These are phyloP conservation scores for Talinum fruticosum DNA, from an alignment of 148 eudicot species.

Conservation along the genomic window DNA sequence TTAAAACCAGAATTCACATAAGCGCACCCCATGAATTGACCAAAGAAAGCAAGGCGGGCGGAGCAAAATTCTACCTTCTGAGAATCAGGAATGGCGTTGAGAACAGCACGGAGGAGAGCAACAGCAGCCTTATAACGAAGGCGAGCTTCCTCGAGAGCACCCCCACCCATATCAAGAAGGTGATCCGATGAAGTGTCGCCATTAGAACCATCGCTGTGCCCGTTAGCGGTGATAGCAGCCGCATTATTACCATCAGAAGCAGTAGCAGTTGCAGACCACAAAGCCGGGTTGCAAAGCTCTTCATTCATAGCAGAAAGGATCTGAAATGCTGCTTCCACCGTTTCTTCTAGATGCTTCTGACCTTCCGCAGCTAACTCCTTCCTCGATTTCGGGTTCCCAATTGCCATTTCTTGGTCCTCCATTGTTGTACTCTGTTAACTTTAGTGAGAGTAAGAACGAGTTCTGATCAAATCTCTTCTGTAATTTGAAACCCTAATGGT, in stretches of 20 bases:
- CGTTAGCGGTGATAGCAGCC: constrained; percentile 16
- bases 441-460: not conserved
- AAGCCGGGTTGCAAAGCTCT: constrained; percentile 78
- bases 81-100: constrained; percentile 55
- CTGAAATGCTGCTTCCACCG: constrained; percentile 73
- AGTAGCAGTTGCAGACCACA: constrained; percentile 59
- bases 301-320: constrained; percentile 89
- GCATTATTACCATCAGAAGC: constrained; percentile 5
- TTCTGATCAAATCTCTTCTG: too few relatives aligned
- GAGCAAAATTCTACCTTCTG: constrained; percentile 35
- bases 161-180: constrained; percentile 74
- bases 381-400: constrained; percentile 30
- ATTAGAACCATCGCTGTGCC: constrained; percentile 22
- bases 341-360: constrained; percentile 74
- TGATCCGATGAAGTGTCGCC: constrained; percentile 56
- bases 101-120: constrained; percentile 58
- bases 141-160: constrained; percentile 81
- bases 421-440: constrained; percentile 18
- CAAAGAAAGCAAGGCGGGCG: not conserved
- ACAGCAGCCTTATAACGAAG: constrained; percentile 70
- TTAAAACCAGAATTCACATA: too few relatives aligned
- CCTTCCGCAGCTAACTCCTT: constrained; percentile 76
- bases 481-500: too few relatives aligned
- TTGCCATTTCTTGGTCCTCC: constrained; percentile 36
- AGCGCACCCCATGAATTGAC: not conserved